phyloP scores from a whole-genome alignment of 2,329 filamentous ascomycete species.

The Catunica adiposa region DNA sequence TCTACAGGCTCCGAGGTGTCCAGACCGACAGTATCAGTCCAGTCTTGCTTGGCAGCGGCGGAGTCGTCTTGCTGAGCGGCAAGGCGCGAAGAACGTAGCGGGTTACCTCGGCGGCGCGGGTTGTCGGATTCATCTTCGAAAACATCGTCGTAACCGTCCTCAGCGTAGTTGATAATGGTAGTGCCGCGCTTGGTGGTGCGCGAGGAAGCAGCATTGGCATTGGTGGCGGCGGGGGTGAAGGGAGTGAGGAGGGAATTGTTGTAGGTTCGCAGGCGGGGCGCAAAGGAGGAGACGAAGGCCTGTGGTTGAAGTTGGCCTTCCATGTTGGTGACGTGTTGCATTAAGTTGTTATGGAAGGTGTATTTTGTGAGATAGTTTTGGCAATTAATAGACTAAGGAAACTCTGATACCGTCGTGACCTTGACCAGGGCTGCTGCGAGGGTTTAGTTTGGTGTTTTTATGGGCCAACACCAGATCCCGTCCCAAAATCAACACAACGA shows the following conservation, averaged over 20 bases:
- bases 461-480: neutral
- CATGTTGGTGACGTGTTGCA: neutral
- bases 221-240: slow-evolving; percentile 53
- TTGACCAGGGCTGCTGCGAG: neutral
- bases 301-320: slow-evolving; percentile 37
- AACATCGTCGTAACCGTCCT: slow-evolving; percentile 78
- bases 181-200: slow-evolving; percentile 96
- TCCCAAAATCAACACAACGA: neutral
- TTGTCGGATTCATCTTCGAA: slow-evolving; percentile 58
- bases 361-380: neutral
- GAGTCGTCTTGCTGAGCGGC: slow-evolving; percentile 44
- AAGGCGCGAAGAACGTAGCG: slow-evolving; percentile 57
- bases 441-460: neutral
- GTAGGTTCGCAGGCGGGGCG: slow-evolving; percentile 76
- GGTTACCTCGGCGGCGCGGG: slow-evolving; percentile 61
- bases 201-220: slow-evolving; percentile 42
- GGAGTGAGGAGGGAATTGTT: slow-evolving; percentile 84
- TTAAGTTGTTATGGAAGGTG: neutral
- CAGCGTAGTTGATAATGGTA: slow-evolving; percentile 92
- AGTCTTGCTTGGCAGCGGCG: slow-evolving; percentile 39
- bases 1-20: slow-evolving; percentile 65
- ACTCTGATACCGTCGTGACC: neutral
- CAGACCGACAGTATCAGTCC: slow-evolving; percentile 65
- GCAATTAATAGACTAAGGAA: neutral
- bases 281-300: slow-evolving; percentile 81